Base-by-base conservation (phyloP, 2,329 filamentous ascomycete species). In the Verticillium nubilum region DNA sequence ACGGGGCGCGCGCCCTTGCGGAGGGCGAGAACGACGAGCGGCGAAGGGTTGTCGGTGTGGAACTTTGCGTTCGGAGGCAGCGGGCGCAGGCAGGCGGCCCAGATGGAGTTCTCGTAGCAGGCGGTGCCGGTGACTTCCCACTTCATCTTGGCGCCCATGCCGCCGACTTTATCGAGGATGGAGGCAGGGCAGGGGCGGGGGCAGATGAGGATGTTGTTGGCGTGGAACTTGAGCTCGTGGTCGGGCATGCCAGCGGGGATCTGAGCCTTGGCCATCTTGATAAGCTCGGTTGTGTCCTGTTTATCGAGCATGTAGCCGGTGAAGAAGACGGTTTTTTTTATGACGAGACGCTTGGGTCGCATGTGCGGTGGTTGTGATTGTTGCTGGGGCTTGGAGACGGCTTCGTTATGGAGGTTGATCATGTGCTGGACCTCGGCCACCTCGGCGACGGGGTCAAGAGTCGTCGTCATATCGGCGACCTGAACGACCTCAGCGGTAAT, bases 191-290 rank as follows among this genome's bases (percentile, higher is more conserved):
- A 91, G 0, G 89, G 86, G 12, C 90, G 87, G 1, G 92, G 88
- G 37, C 89, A 90, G 69, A 99, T 98, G 67, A 97, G 82, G 66
- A 99, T 93, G 73, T 89, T 94, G 74, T 96, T 97, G 53, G 89
- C 93, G 67, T 97, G 87, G 62, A 87, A 85, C 64, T 91, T 92
- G 64, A 97, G 78, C 57, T 96, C 91, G 57, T 84, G 81, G 56
- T 89, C 86, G 28, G 86, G 80, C 58, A 86, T 76, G 60, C 83
- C 81, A 4, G 78, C 69, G 4, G 88, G 88, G 23, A 91, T 77
- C 57, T 86, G 74, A 15, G 25, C 26, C 29, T 52, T 57, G 29
- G 87, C 86, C n/a, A 96, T 80, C 5, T 83, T 82, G 59, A 90
- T 83, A 37, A 98, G 79, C 59, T 84, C 86, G 68, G 90, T 84